Percentiles rank a stretch among this genome's conserved stretches.
Evolutionary conservation across 2,329 filamentous ascomycete genomes (phyloP).

Genomic region (Elsinoe perseae): DNA sequence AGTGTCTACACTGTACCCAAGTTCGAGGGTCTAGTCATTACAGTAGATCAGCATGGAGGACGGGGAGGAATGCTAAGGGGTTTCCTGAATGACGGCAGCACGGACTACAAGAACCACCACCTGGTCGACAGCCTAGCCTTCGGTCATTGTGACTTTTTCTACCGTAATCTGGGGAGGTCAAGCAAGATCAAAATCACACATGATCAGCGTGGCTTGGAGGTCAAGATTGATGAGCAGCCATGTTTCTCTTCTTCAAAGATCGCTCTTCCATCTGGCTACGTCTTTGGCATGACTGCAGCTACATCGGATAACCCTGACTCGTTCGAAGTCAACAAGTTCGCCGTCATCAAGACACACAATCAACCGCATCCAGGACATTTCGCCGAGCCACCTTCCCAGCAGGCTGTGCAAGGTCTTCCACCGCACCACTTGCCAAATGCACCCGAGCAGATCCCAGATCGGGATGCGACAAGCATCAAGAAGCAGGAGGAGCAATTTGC

Average conservation of each 20-base stretch:
- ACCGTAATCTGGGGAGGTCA: constrained; percentile 83
- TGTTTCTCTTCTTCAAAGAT: constrained; percentile 82
- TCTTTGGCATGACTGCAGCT: constrained; percentile 78
- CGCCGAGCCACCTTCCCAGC: constrained; percentile 17
- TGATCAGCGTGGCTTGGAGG: constrained; percentile 57
- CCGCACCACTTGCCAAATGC: constrained; percentile 34
- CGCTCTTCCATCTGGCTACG: constrained; percentile 67
- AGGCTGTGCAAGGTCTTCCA: background rate
- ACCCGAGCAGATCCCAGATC: constrained; percentile 35
- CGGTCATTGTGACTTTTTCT: constrained; percentile 82
- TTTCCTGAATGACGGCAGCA: constrained; percentile 85
- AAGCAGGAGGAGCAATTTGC: constrained; percentile 58
- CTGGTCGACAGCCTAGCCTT: constrained; percentile 82
- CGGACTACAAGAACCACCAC: constrained; percentile 67
- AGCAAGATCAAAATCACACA: constrained; percentile 71
- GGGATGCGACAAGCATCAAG: constrained; percentile 32
- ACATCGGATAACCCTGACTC: constrained; percentile 89
- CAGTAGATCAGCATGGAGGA: constrained; percentile 76
- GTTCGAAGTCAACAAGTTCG: constrained; percentile 85
- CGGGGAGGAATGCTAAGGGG: constrained; percentile 73
- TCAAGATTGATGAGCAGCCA: constrained; percentile 67
- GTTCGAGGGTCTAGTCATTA: constrained; percentile 85
- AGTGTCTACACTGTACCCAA: constrained; percentile 77
- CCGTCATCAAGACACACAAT: constrained; percentile 49
- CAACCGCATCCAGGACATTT: constrained; percentile 23